Conservation (phyloP, 2,329 filamentous ascomycete species). For the Acrocalymma vagum region DNA sequence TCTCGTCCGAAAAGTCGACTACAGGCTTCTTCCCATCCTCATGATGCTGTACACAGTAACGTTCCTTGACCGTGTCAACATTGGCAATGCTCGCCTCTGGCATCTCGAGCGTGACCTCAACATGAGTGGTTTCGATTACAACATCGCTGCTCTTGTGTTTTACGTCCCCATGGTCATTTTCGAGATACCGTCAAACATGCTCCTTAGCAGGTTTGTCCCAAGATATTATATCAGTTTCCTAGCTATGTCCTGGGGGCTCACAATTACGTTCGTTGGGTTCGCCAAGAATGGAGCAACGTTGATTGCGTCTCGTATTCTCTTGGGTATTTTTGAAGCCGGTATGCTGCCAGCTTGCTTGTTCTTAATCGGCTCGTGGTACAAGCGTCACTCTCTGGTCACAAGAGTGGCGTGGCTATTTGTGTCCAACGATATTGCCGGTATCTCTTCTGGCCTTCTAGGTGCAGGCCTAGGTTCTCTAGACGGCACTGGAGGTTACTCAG, state of each 20-base stretch:
- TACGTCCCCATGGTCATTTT: slow-evolving; percentile 63
- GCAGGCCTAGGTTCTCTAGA: no score
- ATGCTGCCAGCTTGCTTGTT: slow-evolving; percentile 47
- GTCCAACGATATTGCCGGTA: no score
- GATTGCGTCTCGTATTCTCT: slow-evolving; percentile 36
- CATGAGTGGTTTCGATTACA: no score
- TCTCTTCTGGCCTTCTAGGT: no score
- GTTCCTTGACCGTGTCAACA: slow-evolving; percentile 50
- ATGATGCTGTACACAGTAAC: slow-evolving; percentile 50
- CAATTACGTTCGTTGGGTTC: slow-evolving; percentile 40
- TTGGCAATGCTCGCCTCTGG: slow-evolving; percentile 51
- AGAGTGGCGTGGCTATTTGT: no score
- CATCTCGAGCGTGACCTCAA: slow-evolving; percentile 56
- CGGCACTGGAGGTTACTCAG: no score
- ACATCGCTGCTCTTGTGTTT: slow-evolving; percentile 59
- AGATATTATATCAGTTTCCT: slow-evolving; percentile 24
- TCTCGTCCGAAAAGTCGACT: no score
- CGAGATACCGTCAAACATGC: slow-evolving; percentile 60
- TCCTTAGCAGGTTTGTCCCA: slow-evolving; percentile 48
- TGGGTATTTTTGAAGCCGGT: slow-evolving; percentile 37
- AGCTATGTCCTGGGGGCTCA: slow-evolving; percentile 24
- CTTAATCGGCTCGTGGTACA: slow-evolving; percentile 48
- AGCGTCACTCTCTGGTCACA: no score
- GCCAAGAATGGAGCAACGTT: slow-evolving; percentile 39
- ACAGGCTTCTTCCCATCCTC: slow-evolving; percentile 50